Percentiles rank a stretch among this genome's conserved stretches.
These are phyloP conservation scores for Suillus paluster DNA, from an alignment of 768 basidiomycete genomes.

Conservation along the genomic window DNA sequence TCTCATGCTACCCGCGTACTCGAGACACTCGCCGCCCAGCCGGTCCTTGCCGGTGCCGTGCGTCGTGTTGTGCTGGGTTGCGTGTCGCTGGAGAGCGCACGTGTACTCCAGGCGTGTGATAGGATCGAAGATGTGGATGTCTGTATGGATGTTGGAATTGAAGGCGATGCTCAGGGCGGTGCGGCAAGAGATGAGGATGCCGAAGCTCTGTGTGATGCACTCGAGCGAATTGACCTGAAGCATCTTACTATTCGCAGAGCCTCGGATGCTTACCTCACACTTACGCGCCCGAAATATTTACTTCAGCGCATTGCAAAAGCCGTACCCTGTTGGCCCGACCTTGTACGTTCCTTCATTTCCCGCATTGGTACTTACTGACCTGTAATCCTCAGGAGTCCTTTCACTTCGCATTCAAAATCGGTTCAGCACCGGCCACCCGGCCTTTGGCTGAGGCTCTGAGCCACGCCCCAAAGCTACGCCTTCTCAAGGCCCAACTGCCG, in stretches of 20 bases:
- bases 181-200: conserved; percentile 26
- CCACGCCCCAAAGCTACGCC: conserved; percentile 48
- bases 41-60: conserved; percentile 44
- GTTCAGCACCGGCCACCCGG: conserved; percentile 38
- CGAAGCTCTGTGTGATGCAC: conserved; percentile 44
- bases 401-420: conserved; percentile 59
- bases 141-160: conserved; percentile 31
- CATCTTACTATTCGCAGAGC: conserved; percentile 60
- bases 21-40: conserved; percentile 41
- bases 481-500: conserved; percentile 57
- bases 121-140: conserved; percentile 44
- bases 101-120: conserved; percentile 38
- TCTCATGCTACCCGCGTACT: conserved; percentile 43
- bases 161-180: conserved; percentile 9
- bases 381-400: conserved; percentile 50
- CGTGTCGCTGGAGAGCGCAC: conserved; percentile 45
- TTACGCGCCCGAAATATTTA: conserved; percentile 48
- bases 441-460: conserved; percentile 42
- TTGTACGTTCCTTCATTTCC: conserved; percentile 46
- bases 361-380: conserved; percentile 11
- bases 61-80: conserved; percentile 46
- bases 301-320: conserved; percentile 51
- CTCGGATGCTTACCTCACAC: conserved; percentile 56
- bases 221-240: conserved; percentile 44
- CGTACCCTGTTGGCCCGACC: conserved; percentile 44